Base-by-base conservation (phyloP, 345 rosid species). In the Chamaenerion angustifolium region DNA sequence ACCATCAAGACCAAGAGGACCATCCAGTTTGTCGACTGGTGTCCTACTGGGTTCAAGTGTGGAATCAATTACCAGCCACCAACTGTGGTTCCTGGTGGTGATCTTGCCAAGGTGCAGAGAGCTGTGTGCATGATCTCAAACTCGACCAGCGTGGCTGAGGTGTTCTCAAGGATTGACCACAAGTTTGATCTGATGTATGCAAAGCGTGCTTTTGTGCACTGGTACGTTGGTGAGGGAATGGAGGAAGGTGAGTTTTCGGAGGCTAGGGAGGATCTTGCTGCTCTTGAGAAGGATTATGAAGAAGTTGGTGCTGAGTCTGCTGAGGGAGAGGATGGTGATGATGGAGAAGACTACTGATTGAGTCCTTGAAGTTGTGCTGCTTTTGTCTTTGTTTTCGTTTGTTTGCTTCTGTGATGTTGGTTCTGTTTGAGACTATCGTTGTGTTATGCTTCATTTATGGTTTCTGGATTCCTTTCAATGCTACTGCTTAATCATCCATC, bases 181-280 rank as follows among this genome's bases (percentile, higher is more conserved):
- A 77, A 77, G 61, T 77, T 77, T 16, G 83, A 77, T 50, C 79
- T 77, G 43, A 77, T 77, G 82, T 71, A 70, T 54, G 72, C 76
- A 4, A 77, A 77, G 75, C 70, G 77, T 16, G 83, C 79, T 15
- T 77, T 77, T 21, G 75, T 77, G 44, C 83, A 77, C 63, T 77
- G 83, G 79, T 77, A 77, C 43, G 79, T 77, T 10, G 83, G 79
- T 54, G 83, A 77, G 74, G 83, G 83, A 8, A 77, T 77, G 82
- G 82, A 77, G 72, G 79, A 77, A 71, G 79, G 79, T 42, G 79
- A 77, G 68, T 77, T 77, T 63, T 77, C 79, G 0, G 83, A 77
- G 64, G 83, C 83, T 4, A 71, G 78, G 31, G 73, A 76, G 66
- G 81, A 76, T 67, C 76, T 76, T 27, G 78, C 76, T 12, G 75